These are phyloP conservation scores for Trichoderma pleuroti DNA, from an alignment of 2,329 filamentous ascomycete genomes.

Conservation along the genomic window DNA sequence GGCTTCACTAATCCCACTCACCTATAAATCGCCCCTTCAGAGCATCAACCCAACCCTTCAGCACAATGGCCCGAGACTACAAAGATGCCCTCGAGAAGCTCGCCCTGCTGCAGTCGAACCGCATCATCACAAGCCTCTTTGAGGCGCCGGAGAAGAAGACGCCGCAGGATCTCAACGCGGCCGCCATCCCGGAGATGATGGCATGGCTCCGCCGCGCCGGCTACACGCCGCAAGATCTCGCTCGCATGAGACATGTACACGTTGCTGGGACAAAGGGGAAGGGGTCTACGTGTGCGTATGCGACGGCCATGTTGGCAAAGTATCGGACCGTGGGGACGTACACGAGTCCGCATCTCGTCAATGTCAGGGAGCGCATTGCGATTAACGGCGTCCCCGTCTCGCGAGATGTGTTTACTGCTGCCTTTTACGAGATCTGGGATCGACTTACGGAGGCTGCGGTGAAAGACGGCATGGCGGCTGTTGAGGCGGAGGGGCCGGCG, in stretches of 20 bases:
- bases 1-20: neutral
- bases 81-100: slow-evolving; percentile 70
- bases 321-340: slow-evolving; percentile 64
- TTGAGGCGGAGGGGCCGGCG: slow-evolving; percentile 49
- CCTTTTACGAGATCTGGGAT: slow-evolving; percentile 86
- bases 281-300: slow-evolving; percentile 80
- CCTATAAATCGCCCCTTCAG: neutral
- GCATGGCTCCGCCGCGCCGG: slow-evolving; percentile 73
- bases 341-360: slow-evolving; percentile 81
- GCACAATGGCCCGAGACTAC: slow-evolving; percentile 40
- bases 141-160: slow-evolving; percentile 38
- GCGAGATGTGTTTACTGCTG: slow-evolving; percentile 65
- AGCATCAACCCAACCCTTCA: neutral
- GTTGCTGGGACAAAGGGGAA: slow-evolving; percentile 95
- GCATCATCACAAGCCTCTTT: slow-evolving; percentile 56
- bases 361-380: slow-evolving; percentile 78
- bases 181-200: slow-evolving; percentile 77
- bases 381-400: slow-evolving; percentile 70
- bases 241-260: slow-evolving; percentile 60
- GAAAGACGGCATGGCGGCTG: slow-evolving; percentile 32
- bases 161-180: slow-evolving; percentile 58
- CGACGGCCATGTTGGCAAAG: slow-evolving; percentile 69
- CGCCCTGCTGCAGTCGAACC: slow-evolving; percentile 76
- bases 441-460: slow-evolving; percentile 42
- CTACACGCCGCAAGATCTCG: slow-evolving; percentile 54